Conservation (phyloP, 2,329 filamentous ascomycete genomes). For the Colletotrichum plurivorum region DNA sequence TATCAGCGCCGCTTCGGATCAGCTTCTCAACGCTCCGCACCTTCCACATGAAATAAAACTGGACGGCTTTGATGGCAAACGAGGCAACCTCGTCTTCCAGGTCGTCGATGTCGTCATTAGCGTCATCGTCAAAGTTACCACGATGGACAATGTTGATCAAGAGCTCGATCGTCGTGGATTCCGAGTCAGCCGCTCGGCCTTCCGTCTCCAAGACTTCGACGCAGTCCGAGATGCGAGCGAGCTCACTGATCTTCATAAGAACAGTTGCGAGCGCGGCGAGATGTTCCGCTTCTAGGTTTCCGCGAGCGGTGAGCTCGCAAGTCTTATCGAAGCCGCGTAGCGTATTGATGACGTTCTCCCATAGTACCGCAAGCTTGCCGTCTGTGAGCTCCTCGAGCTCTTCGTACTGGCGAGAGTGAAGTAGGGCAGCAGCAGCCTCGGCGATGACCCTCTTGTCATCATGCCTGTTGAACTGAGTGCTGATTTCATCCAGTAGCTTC, state of each 20-base stretch:
- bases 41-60: conserved; percentile 98
- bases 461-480: conserved; percentile 94
- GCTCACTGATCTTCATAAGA: conserved; percentile 83
- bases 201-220: conserved; percentile 79
- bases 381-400: conserved; percentile 91
- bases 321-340: conserved; percentile 80
- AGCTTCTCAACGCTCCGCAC: conserved; percentile 71
- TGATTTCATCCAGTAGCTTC: conserved; percentile 89
- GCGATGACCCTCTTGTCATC: conserved; percentile 87
- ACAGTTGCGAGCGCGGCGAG: conserved; percentile 81
- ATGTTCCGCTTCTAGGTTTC: conserved; percentile 74
- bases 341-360: conserved; percentile 85
- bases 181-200: conserved; percentile 62
- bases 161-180: conserved; percentile 73
- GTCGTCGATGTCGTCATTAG: conserved; percentile 79
- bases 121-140: conserved; percentile 74
- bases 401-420: conserved; percentile 88
- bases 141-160: conserved; percentile 81
- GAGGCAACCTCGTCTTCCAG: conserved; percentile 85
- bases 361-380: conserved; percentile 83
- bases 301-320: conserved; percentile 79
- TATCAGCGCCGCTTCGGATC: conserved; percentile 67
- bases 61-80: conserved; percentile 80
- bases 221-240: conserved; percentile 85
- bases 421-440: conserved; percentile 85